phyloP scores from a whole-genome alignment of 73 alveolate species.

The Urostyla sp. region DNA sequence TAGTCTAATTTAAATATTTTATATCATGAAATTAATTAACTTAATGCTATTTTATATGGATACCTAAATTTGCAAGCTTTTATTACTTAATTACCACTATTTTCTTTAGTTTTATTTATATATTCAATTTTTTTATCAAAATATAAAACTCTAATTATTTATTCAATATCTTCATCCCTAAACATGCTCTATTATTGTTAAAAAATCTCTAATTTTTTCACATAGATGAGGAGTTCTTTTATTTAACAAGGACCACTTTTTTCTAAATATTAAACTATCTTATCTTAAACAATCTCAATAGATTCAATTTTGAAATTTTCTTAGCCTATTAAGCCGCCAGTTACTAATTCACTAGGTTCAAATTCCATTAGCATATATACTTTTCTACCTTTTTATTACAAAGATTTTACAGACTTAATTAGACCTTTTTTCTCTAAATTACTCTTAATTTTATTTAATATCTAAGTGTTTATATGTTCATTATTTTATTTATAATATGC shows the following conservation, averaged over 20 bases:
- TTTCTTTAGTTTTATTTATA: slow-evolving; percentile 35
- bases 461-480: slow-evolving; percentile 48
- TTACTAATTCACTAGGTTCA: slow-evolving; percentile 72
- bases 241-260: slow-evolving; percentile 53
- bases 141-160: slow-evolving; percentile 65
- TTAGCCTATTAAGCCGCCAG: slow-evolving; percentile 76
- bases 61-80: slow-evolving; percentile 57
- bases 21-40: no score
- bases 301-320: slow-evolving; percentile 65
- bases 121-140: slow-evolving; percentile 77
- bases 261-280: slow-evolving; percentile 60
- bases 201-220: slow-evolving; percentile 52
- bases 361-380: slow-evolving; percentile 76
- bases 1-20: no score
- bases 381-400: slow-evolving; percentile 67
- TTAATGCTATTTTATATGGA: slow-evolving; percentile 33
- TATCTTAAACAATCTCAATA: slow-evolving; percentile 70
- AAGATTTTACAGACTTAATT: slow-evolving; percentile 65
- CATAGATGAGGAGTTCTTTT: slow-evolving; percentile 69
- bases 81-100: slow-evolving; percentile 48
- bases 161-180: slow-evolving; percentile 73
- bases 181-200: slow-evolving; percentile 55
- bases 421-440: slow-evolving; percentile 71
- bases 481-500: slow-evolving; percentile 63
- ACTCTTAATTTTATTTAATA: slow-evolving; percentile 64